Conservation (phyloP, 2,329 filamentous ascomycete species). For the Aspergillus sp. region DNA sequence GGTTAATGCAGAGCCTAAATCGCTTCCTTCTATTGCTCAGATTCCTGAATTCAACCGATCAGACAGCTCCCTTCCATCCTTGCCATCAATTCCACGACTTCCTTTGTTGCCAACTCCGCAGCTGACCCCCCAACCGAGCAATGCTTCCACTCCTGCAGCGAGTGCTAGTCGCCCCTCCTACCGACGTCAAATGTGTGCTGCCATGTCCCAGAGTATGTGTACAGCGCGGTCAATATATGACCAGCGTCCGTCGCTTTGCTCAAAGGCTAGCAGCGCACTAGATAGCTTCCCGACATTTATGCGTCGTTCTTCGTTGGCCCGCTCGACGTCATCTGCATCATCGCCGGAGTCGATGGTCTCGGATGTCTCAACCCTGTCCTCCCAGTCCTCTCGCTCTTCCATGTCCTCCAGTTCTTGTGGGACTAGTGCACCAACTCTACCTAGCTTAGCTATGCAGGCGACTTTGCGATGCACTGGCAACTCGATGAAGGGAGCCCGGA, state of each 20-base stretch:
- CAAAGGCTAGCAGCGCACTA: slow-evolving; percentile 36
- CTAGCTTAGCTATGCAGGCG: slow-evolving; percentile 41
- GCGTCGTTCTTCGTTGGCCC: slow-evolving; percentile 51
- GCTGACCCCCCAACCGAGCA: slow-evolving; percentile 58
- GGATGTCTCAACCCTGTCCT: slow-evolving; percentile 57
- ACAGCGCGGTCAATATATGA: slow-evolving; percentile 58
- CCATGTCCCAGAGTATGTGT: slow-evolving; percentile 58
- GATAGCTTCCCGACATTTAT: slow-evolving; percentile 51
- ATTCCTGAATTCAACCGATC: slow-evolving; percentile 52
- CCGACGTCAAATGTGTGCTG: slow-evolving; percentile 58
- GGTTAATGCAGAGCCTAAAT: slow-evolving; percentile 23
- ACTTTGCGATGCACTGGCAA: slow-evolving; percentile 41
- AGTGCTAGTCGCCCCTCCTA: slow-evolving; percentile 52
- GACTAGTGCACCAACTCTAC: slow-evolving; percentile 25
- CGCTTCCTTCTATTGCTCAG: slow-evolving; percentile 34
- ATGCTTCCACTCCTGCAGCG: slow-evolving; percentile 61
- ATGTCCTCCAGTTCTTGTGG: slow-evolving; percentile 45
- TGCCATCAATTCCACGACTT: slow-evolving; percentile 56
- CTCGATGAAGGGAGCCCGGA: slow-evolving; percentile 37
- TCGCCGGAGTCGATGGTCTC: slow-evolving; percentile 65
- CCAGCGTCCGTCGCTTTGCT: slow-evolving; percentile 43
- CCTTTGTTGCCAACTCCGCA: slow-evolving; percentile 61
- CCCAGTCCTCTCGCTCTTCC: slow-evolving; percentile 53
- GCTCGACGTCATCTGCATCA: slow-evolving; percentile 52
- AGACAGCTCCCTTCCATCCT: slow-evolving; percentile 42